Conservation (phyloP, 2,329 filamentous ascomycete species). For the Ascocoryne sarcoides region DNA sequence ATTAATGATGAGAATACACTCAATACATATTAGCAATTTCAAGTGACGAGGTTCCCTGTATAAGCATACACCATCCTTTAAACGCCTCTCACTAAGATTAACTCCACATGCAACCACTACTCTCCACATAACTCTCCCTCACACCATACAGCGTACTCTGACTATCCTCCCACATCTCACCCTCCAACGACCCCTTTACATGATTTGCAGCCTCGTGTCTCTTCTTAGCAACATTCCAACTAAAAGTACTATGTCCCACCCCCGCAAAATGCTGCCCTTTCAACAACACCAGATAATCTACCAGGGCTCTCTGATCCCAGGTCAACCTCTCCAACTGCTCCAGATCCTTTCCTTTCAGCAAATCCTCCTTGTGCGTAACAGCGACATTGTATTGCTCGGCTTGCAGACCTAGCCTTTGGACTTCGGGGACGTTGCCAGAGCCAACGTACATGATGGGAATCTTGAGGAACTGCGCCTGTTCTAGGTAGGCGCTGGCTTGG, state of each 20-base stretch:
- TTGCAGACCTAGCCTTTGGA: conserved; percentile 30
- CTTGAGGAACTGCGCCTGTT: conserved; percentile 25
- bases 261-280: conserved; percentile 36
- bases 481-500: conserved; percentile 32
- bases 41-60: no score
- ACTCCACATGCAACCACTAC: conserved; percentile 17
- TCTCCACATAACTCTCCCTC: conserved; percentile 16
- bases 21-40: no score
- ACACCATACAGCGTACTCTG: conserved; percentile 20
- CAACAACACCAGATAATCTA: conserved; percentile 42
- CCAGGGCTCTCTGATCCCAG: conserved; percentile 40
- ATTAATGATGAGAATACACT: no score
- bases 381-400: conserved; percentile 30
- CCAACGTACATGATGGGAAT: conserved; percentile 35
- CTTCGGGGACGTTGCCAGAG: conserved; percentile 32
- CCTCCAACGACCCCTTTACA: conserved; percentile 5
- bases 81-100: no score
- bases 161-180: conserved; percentile 15
- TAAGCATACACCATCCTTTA: no score
- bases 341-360: conserved; percentile 32
- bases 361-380: conserved; percentile 35
- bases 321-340: conserved; percentile 27
- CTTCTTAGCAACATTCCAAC: conserved; percentile 36
- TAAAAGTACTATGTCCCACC: conserved; percentile 36
- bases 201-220: conserved; percentile 16